Base-by-base conservation (phyloP, 2,329 filamentous ascomycete genomes). In the Epichloe gansuensis region DNA sequence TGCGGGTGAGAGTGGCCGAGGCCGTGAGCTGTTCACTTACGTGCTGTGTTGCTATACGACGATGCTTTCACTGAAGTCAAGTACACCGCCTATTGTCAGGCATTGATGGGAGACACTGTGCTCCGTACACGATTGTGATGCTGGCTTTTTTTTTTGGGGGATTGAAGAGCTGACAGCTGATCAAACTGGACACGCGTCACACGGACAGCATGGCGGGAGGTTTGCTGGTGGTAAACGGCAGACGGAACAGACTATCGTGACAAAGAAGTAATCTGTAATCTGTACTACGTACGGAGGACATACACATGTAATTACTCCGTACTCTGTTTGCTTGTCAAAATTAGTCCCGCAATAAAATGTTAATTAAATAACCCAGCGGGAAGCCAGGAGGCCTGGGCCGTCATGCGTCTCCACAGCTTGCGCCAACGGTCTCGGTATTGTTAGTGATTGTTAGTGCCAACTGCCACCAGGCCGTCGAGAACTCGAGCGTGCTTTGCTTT, bases 1-100 rank as follows among this genome's bases (percentile, higher is more conserved):
- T 3, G 8, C 28, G 28, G 8, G 8, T 8, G 28, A 9, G 28
- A 9, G 28, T 31, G 28, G 28, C 4, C 21, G 12, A 45, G 9
- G 42, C 17, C 15, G 15, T 44, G 35, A 41, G 31, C 12, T 21
- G 46, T 43, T 37, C 31, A 39, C 17, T 39, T 37, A 53, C 52
- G 47, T 50, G 52, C 52, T 43, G 43, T 42, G 28, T 42, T 46
- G 35, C 47, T 25, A 50, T 53, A 50, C 52, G 52, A 37, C 47
- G 17, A 34, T 2, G 44, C 28, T 21, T 15, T 21, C 34, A 25
- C 28, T 9, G 23, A 53, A 21, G 9, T 11, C 31, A 41, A 50
- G 28, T 3, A 46, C 47, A 42, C 43, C 34, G 25, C 52, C 37
- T 46, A 15, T 39, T 46, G 37, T 53, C 28, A 48, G 52, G 47